Base-by-base conservation (phyloP, 108 stramenopile species). In the Parmales sp. region DNA sequence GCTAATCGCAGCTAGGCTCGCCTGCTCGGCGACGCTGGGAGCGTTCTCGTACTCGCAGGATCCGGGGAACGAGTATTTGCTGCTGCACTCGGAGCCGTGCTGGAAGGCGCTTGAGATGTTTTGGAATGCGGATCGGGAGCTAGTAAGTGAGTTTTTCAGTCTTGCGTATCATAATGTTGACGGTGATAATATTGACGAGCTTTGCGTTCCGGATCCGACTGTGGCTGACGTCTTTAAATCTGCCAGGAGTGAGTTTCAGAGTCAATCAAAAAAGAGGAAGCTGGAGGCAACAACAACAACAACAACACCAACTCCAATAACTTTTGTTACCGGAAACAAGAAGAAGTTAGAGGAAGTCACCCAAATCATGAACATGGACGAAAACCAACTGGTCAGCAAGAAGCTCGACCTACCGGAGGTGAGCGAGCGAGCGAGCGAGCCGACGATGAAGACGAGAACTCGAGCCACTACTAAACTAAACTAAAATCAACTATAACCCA, bases 241-340 rank as follows among this genome's bases (percentile, higher is more conserved):
- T 23, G 69, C 75, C 18, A 72, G 88, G 28, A 9, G 11, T 43
- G n/a, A n/a, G n/a, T n/a, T n/a, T n/a, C 48, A 51, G 37, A 41
- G n/a, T 26, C 11, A 22, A 70, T 64, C 31, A 16, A 23, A 45
- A 37, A 39, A 34, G 76, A 65, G 18, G 83, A 66, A 9, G 41
- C 13, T 29, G 0, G 20, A 48, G 43, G 16, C 36, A 11, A 25
- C 1, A 6, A 1, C 2, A 6, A 29, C 38, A 13, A 23, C 51
- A 0, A n/a, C 36, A 11, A 25, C 1, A 6, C 0, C 2, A 6
- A 29, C 38, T 11, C n/a, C 51, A 0, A 74, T 97, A 39, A 94
- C 94, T 20, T 99, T 99, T 78, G 95, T 99, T n/a, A 97, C 98
- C 8, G 98, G 98, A 22, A 99, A 99, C 76, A 91, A 89, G 54